phyloP scores from a whole-genome alignment of 352 stramenopile genomes.

The Globisporangium abappressorium region DNA sequence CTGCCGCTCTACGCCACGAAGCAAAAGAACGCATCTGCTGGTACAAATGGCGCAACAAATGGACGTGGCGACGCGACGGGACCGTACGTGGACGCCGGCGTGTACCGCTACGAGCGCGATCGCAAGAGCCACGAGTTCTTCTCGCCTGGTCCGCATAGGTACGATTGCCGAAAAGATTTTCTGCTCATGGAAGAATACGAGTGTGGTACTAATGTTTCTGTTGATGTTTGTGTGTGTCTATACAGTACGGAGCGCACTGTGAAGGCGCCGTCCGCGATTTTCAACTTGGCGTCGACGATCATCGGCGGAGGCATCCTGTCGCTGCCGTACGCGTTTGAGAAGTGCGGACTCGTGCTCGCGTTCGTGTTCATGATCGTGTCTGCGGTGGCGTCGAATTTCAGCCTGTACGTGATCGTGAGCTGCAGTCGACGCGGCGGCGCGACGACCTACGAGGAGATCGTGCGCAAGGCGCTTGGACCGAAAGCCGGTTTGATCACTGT shows the following conservation, averaged over 20 bases:
- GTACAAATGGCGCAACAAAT: neutral
- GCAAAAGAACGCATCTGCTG: neutral
- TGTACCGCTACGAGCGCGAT: constrained; percentile 77
- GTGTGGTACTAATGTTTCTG: neutral
- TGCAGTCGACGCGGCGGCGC: constrained; percentile 80
- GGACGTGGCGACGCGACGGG: neutral
- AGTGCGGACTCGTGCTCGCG: constrained; percentile 81
- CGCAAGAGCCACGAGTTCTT: constrained; percentile 76
- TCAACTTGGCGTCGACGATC: constrained; percentile 89
- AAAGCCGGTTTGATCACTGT: constrained; percentile 69
- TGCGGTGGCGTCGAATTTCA: constrained; percentile 77
- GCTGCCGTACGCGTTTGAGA: constrained; percentile 86
- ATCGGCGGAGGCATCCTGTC: constrained; percentile 85
- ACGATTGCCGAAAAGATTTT: constrained; percentile 1
- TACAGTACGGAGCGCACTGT: constrained; percentile 52
- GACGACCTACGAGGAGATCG: constrained; percentile 85
- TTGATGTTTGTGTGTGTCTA: neutral
- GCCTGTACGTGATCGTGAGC: constrained; percentile 85
- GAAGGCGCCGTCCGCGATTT: constrained; percentile 69
- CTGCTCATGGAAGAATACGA: neutral
- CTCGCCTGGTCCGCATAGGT: constrained; percentile 61
- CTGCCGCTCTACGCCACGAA: constrained; percentile 7
- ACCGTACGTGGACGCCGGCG: constrained; percentile 53
- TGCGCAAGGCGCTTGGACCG: constrained; percentile 69
- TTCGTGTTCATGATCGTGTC: constrained; percentile 76